Evolutionary conservation across 2,329 filamentous ascomycete genomes (phyloP).

Genomic region (Cordyceps cicadae): DNA sequence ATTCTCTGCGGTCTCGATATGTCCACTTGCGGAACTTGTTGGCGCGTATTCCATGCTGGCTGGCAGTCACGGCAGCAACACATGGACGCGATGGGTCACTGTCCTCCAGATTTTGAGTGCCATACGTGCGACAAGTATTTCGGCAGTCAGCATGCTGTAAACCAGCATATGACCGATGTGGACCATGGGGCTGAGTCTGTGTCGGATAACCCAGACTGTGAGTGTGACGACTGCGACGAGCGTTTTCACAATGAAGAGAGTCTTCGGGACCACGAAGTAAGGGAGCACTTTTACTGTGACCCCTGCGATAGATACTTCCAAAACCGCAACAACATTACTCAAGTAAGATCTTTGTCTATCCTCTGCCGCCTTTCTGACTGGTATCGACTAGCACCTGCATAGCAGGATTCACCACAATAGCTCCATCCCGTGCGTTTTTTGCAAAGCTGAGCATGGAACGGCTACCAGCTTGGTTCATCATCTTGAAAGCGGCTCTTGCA

Average conservation of each 20-base stretch:
- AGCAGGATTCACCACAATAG: background rate
- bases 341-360: background rate
- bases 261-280: background rate
- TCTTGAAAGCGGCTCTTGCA: conserved; percentile 46
- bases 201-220: background rate
- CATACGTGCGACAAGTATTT: background rate
- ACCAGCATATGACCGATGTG: background rate
- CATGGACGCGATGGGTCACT: conserved; percentile 10
- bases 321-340: background rate
- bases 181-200: background rate
- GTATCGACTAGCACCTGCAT: background rate
- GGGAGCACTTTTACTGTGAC: background rate
- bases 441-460: background rate
- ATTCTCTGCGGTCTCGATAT: background rate
- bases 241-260: background rate
- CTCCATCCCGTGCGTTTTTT: background rate
- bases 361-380: background rate
- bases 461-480: conserved; percentile 29
- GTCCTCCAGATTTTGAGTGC: conserved; percentile 13
- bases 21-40: background rate
- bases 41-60: background rate
- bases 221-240: background rate
- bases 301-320: background rate
- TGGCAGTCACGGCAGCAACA: conserved; percentile 12
- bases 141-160: background rate